phyloP scores from a whole-genome alignment of 2,329 filamentous ascomycete genomes.

The Capronia coronata region DNA sequence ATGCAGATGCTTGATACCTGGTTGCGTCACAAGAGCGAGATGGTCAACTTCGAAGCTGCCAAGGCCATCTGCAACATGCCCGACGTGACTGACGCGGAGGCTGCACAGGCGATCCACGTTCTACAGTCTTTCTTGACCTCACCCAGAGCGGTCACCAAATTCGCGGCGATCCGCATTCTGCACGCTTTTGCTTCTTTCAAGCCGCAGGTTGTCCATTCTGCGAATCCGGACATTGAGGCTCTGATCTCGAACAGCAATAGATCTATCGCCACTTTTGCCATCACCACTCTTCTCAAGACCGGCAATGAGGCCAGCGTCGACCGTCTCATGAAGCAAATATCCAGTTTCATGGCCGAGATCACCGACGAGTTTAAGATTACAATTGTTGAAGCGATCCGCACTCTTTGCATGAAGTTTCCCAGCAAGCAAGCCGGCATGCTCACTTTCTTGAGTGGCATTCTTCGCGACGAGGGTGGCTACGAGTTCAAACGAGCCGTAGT shows the following conservation, averaged over 20 bases:
- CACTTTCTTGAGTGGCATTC: slow-evolving; percentile 90
- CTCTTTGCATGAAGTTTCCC: slow-evolving; percentile 93
- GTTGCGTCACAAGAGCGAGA: slow-evolving; percentile 97
- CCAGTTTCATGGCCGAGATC: slow-evolving; percentile 96
- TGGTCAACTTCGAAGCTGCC: slow-evolving; percentile 98
- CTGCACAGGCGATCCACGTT: slow-evolving; percentile 86
- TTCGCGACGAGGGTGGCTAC: slow-evolving; percentile 93
- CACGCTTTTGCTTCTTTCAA: slow-evolving; percentile 97
- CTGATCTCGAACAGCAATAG: slow-evolving; percentile 96
- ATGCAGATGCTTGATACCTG: slow-evolving; percentile 93
- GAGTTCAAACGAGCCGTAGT: slow-evolving; percentile 97
- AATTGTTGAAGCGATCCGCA: slow-evolving; percentile 97
- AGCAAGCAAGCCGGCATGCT: slow-evolving; percentile 98
- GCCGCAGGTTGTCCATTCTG: slow-evolving; percentile 80
- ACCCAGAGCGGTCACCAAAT: slow-evolving; percentile 91
- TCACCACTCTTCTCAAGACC: slow-evolving; percentile 95
- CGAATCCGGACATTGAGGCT: slow-evolving; percentile 95
- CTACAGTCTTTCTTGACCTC: slow-evolving; percentile 95
- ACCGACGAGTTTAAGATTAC: slow-evolving; percentile 99
- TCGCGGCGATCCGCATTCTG: slow-evolving; percentile 90
- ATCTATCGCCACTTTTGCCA: slow-evolving; percentile 95
- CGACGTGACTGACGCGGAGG: slow-evolving; percentile 86
- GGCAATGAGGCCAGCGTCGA: slow-evolving; percentile 97
- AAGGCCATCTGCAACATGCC: slow-evolving; percentile 96
- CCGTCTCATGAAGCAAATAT: slow-evolving; percentile 96